These are phyloP conservation scores for Dactylellina sp. DNA, from an alignment of 2,329 filamentous ascomycete genomes.

Conservation along the genomic window DNA sequence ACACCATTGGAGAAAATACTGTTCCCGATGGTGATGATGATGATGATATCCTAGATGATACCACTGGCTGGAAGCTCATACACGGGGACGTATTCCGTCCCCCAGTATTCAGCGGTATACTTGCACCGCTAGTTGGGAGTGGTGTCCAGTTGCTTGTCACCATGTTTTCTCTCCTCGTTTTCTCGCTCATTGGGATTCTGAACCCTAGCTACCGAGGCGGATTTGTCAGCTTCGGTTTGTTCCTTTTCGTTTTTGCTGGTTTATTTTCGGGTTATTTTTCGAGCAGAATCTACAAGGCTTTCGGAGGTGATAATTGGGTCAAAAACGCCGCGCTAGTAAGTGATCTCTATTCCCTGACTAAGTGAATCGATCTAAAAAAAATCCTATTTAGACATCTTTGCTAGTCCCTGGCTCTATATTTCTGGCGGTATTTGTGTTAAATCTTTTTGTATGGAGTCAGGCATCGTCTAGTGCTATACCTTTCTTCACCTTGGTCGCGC, in stretches of 20 bases:
- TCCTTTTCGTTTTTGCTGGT: slow-evolving; percentile 84
- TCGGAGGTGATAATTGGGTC: slow-evolving; percentile 78
- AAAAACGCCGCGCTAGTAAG: slow-evolving; percentile 77
- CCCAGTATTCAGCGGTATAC: slow-evolving; percentile 75
- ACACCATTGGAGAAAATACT: slow-evolving; percentile 68
- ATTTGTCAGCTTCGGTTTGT: slow-evolving; percentile 84
- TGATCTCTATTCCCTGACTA: slow-evolving; percentile 33
- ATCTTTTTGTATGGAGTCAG: slow-evolving; percentile 90
- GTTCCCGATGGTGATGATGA: slow-evolving; percentile 71
- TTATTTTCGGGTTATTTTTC: slow-evolving; percentile 90
- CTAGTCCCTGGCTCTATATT: slow-evolving; percentile 85
- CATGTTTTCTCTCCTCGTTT: slow-evolving; percentile 76
- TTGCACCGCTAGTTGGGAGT: slow-evolving; percentile 84
- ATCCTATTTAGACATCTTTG: slow-evolving; percentile 71
- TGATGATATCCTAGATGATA: slow-evolving; percentile 80
- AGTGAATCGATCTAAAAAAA: slow-evolving; percentile 11
- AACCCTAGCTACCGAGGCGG: slow-evolving; percentile 92
- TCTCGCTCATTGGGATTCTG: slow-evolving; percentile 80
- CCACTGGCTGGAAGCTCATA: slow-evolving; percentile 87
- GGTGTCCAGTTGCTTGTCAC: slow-evolving; percentile 89
- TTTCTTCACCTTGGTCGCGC: slow-evolving; percentile 79
- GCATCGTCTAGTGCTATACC: slow-evolving; percentile 88
- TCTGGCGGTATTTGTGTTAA: slow-evolving; percentile 79
- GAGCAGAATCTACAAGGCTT: slow-evolving; percentile 83
- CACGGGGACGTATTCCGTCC: slow-evolving; percentile 88